Evolutionary conservation across 345 rosid species (phyloP).

Genomic region (Brassica rapa): DNA sequence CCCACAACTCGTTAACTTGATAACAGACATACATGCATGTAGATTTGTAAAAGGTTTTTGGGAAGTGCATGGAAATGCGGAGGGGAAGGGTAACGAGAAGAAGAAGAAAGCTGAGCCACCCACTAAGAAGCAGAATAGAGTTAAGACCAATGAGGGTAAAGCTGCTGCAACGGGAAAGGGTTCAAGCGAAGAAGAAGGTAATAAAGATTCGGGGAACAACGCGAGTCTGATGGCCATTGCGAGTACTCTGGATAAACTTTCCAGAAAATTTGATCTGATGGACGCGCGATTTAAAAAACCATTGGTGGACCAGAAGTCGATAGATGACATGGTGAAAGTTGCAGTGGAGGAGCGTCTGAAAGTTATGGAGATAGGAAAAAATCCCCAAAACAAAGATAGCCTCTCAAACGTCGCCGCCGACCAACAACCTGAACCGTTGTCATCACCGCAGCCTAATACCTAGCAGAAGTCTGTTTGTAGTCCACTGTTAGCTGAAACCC

Average conservation of each 20-base stretch:
- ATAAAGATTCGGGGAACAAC: background rate
- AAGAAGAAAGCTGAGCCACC: background rate
- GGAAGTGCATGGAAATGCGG: background rate
- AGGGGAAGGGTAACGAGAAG: background rate
- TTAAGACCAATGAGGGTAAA: background rate
- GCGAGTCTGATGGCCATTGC: background rate
- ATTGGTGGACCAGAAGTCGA: background rate
- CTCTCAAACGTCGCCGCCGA: background rate
- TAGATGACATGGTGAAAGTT: background rate
- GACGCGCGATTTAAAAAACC: background rate
- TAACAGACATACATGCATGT: background rate
- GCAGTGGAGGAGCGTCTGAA: background rate
- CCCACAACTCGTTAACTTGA: background rate
- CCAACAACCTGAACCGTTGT: background rate
- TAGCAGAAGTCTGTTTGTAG: background rate
- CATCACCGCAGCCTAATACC: background rate
- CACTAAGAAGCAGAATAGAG: background rate
- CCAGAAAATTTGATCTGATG: background rate
- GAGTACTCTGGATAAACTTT: background rate
- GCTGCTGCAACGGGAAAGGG: background rate
- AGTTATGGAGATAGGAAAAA: background rate
- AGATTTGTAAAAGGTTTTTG: background rate
- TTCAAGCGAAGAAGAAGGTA: background rate
- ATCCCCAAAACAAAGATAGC: background rate
- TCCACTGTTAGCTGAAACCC: background rate